These are phyloP conservation scores for Lotus japonicus DNA, from an alignment of 306 rosid species.

Conservation along the genomic window DNA sequence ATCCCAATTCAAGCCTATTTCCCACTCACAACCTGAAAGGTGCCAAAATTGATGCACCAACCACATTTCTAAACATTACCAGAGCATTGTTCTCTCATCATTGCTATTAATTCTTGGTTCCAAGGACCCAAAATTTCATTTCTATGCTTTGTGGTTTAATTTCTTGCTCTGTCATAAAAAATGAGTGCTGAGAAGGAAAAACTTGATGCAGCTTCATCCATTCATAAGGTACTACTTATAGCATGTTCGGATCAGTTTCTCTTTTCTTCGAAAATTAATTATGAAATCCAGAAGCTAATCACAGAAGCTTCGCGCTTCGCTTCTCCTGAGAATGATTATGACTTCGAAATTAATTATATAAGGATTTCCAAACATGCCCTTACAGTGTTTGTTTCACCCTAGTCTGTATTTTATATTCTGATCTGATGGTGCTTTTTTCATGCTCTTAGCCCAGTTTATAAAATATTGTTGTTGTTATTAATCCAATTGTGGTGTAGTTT, in stretches of 20 bases:
- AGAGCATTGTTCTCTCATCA: neutral
- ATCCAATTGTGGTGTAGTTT: neutral
- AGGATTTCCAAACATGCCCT: neutral
- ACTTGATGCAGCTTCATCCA: constrained; percentile 15
- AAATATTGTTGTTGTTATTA: neutral
- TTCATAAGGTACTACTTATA: constrained; percentile 32
- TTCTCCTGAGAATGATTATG: too few species aligned
- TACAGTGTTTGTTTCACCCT: neutral
- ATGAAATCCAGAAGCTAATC: too few species aligned
- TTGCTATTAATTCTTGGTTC: neutral
- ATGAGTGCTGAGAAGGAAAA: constrained; percentile 45
- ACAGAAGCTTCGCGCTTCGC: too few species aligned
- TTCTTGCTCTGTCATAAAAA: constrained; percentile 15
- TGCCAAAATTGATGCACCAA: neutral
- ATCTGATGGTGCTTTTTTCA: neutral
- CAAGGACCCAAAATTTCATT: neutral
- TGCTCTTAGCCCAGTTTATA: neutral
- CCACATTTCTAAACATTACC: too few species aligned
- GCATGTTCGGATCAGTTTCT: too few species aligned
- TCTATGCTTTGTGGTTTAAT: neutral
- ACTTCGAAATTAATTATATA: too few species aligned
- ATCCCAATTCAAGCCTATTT: neutral
- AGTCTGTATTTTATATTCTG: neutral
- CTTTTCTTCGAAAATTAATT: too few species aligned
- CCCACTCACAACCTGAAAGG: neutral